These are phyloP conservation scores for Psilocybe cubensis DNA, from an alignment of 768 basidiomycete genomes.

Conservation along the genomic window DNA sequence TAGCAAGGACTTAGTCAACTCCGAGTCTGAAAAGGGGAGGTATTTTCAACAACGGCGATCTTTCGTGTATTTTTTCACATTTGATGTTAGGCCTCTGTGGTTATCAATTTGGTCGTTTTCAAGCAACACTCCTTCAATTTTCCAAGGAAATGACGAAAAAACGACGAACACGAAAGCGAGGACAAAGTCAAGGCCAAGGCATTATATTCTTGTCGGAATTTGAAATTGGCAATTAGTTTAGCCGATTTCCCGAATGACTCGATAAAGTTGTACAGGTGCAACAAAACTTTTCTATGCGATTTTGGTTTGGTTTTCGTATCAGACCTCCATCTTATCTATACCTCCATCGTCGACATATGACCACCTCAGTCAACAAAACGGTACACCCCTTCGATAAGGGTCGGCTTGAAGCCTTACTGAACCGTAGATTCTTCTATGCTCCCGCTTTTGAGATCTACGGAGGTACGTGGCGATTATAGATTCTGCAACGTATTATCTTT, in stretches of 20 bases:
- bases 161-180: neutral
- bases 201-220: neutral
- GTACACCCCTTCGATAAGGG: slow-evolving; percentile 88
- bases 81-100: too few species aligned
- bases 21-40: too few species aligned
- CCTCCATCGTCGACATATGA: slow-evolving; percentile 35
- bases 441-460: slow-evolving; percentile 99
- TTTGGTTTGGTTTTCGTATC: slow-evolving; percentile 25
- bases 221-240: slow-evolving; percentile 12
- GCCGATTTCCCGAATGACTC: slow-evolving; percentile 23
- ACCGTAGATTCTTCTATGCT: slow-evolving; percentile 94
- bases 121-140: too few species aligned
- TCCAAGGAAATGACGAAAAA: too few species aligned
- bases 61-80: too few species aligned
- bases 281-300: slow-evolving; percentile 32
- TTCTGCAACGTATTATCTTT: neutral
- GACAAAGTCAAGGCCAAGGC: neutral
- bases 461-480: slow-evolving; percentile 51
- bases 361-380: slow-evolving; percentile 68
- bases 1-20: too few species aligned
- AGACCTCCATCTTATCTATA: slow-evolving; percentile 32
- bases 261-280: slow-evolving; percentile 5
- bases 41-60: too few species aligned
- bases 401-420: slow-evolving; percentile 83
- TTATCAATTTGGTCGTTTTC: too few species aligned